These are phyloP conservation scores for Suillus tomentosus DNA, from an alignment of 768 basidiomycete genomes.

Conservation along the genomic window DNA sequence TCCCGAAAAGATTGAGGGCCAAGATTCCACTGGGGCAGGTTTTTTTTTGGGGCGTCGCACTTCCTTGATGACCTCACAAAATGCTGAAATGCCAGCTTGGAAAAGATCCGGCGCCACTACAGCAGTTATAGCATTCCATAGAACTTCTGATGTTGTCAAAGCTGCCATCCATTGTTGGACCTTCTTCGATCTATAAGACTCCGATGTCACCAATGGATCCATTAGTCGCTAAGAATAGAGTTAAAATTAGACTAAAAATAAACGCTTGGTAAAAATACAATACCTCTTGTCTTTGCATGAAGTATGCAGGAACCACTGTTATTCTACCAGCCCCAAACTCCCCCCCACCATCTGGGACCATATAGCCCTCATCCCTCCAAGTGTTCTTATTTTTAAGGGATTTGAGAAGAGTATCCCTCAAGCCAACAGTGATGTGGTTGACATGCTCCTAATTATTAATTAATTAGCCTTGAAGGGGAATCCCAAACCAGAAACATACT, in stretches of 20 bases:
- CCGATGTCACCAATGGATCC: background rate
- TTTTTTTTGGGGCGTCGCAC: background rate
- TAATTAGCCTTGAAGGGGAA: background rate
- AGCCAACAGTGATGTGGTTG: background rate
- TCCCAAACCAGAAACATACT: background rate
- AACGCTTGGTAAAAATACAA: background rate
- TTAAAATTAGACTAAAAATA: background rate
- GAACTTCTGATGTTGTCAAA: constrained; percentile 1
- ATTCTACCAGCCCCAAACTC: background rate
- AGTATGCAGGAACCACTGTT: background rate
- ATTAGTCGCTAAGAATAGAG: background rate
- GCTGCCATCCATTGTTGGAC: background rate
- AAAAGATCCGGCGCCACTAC: background rate
- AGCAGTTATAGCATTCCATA: background rate
- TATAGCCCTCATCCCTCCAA: background rate
- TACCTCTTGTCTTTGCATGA: constrained; percentile 5
- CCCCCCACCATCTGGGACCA: background rate
- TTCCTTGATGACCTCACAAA: background rate
- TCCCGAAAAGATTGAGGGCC: constrained; percentile 9
- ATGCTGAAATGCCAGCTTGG: background rate
- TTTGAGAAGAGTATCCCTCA: background rate
- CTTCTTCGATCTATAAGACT: background rate
- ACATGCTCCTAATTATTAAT: background rate
- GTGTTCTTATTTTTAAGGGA: background rate
- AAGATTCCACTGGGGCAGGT: background rate